These are phyloP conservation scores for Polygonum aviculare DNA, from an alignment of 148 eudicot genomes.

Conservation along the genomic window DNA sequence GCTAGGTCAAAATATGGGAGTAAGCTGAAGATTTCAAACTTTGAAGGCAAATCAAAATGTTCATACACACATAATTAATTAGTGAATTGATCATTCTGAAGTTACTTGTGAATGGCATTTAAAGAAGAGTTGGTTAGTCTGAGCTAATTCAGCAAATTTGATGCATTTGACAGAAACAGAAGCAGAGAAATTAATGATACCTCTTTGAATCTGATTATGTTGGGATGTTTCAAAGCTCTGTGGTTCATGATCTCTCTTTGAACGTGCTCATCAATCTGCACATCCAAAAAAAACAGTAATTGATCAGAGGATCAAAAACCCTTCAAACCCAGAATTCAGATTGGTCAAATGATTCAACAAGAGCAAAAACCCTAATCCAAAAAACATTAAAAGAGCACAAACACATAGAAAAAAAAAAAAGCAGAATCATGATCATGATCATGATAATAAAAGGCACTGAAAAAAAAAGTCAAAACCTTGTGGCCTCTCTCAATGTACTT, in stretches of 20 bases:
- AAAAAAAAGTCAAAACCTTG: conserved; percentile 25
- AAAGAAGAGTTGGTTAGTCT: not conserved
- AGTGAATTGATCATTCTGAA: not conserved
- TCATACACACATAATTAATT: not conserved
- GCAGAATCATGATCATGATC: not conserved
- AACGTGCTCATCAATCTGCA: conserved; percentile 75
- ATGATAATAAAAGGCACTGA: not conserved
- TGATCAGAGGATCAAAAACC: not conserved
- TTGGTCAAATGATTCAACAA: not conserved
- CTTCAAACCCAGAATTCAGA: not conserved
- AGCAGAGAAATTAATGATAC: conserved; percentile 15
- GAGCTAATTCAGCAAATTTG: too few species aligned
- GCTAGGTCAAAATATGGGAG: not conserved
- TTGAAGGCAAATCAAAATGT: not conserved
- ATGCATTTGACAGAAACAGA: too few species aligned
- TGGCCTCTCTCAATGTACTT: conserved; percentile 72
- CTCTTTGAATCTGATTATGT: conserved; percentile 67
- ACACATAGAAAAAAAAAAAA: not conserved
- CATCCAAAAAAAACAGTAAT: not conserved
- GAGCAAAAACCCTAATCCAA: not conserved
- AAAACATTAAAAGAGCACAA: not conserved
- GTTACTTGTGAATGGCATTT: not conserved
- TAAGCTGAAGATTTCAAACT: not conserved
- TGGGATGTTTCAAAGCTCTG: conserved; percentile 62
- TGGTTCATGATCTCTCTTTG: conserved; percentile 79